phyloP scores from a whole-genome alignment of 116 monocot genomes.

The Phalaenopsis hybrid region DNA sequence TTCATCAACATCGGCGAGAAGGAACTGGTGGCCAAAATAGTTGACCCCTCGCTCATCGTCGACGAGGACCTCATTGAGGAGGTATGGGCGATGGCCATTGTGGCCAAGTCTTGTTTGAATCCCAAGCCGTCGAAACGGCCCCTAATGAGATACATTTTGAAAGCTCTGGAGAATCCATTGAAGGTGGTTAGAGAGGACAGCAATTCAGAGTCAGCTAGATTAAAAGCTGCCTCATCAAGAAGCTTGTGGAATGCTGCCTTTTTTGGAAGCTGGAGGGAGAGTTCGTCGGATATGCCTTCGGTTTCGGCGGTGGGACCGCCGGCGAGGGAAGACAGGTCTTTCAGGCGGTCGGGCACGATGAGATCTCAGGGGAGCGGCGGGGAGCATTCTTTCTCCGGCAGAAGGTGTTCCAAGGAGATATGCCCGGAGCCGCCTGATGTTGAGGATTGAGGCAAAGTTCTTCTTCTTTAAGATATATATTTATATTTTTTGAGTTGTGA shows the following conservation, averaged over 20 bases:
- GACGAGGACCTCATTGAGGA: conserved; percentile 90
- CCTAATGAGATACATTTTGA: conserved; percentile 58
- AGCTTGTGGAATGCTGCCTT: conserved; percentile 72
- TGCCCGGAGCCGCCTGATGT: conserved; percentile 57
- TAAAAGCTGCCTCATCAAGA: conserved; percentile 68
- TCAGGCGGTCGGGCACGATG: conserved; percentile 42
- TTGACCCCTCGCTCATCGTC: conserved; percentile 80
- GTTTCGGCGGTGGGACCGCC: conserved; percentile 1
- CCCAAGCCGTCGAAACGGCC: conserved; percentile 69
- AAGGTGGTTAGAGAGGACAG: conserved; percentile 79
- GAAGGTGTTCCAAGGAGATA: conserved; percentile 61
- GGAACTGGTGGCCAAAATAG: conserved; percentile 62
- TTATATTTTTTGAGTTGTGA: conserved; percentile 9
- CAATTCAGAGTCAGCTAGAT: conserved; percentile 31
- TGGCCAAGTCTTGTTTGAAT: conserved; percentile 83
- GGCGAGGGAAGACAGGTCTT: conserved; percentile 24
- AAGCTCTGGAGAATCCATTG: conserved; percentile 77
- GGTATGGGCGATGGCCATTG: conserved; percentile 90
- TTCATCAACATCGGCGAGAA: conserved; percentile 64
- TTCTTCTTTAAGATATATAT: too few relatives aligned
- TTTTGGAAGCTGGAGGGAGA: conserved; percentile 80
- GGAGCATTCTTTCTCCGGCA: conserved; percentile 42
- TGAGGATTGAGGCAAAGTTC: conserved; percentile 23
- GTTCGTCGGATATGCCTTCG: conserved; percentile 51
- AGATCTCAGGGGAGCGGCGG: conserved; percentile 58